A percentile compares a stretch with the other conserved stretches of the same genome.
Evolutionary conservation across 805 yeast species (phyloP).

Genomic region (Zygotorulaspora florentina): DNA sequence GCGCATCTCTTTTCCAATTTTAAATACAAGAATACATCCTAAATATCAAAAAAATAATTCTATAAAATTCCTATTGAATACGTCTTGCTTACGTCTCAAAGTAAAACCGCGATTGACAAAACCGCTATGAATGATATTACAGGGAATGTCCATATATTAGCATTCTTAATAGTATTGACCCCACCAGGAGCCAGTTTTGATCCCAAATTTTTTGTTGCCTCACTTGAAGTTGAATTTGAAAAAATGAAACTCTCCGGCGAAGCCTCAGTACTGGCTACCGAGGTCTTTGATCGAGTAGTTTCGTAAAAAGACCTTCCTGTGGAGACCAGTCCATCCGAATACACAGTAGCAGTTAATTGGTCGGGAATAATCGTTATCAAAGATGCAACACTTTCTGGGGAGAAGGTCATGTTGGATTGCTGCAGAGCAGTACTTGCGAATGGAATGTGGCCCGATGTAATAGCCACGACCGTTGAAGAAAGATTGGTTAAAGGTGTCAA

Average conservation of each 20-base stretch:
- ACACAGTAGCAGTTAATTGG: slow-evolving; percentile 29
- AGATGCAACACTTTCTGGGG: slow-evolving; percentile 11
- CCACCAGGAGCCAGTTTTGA: not conserved
- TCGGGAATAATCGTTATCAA: slow-evolving; percentile 19
- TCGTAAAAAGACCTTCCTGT: slow-evolving; percentile 31
- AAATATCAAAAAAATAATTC: no score
- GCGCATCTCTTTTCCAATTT: no score
- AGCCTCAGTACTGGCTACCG: slow-evolving; percentile 3
- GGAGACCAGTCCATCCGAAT: slow-evolving; percentile 33
- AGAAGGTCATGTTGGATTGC: slow-evolving; percentile 20
- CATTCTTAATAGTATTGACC: not conserved
- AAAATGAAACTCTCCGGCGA: slow-evolving; percentile 9
- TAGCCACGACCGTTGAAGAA: slow-evolving; percentile 13
- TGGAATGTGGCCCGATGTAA: slow-evolving; percentile 46
- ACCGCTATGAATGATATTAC: no score
- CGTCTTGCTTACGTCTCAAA: no score
- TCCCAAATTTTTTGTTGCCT: not conserved
- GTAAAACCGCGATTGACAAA: no score
- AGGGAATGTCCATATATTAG: not conserved
- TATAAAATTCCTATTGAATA: no score
- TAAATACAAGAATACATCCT: no score
- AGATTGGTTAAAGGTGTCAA: slow-evolving; percentile 4
- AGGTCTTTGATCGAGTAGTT: slow-evolving; percentile 23
- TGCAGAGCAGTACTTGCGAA: slow-evolving; percentile 41
- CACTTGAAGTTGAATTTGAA: not conserved